These are phyloP conservation scores for Backusella tuberculispora DNA, from an alignment of 192 early-diverging fungal species.

Conservation along the genomic window DNA sequence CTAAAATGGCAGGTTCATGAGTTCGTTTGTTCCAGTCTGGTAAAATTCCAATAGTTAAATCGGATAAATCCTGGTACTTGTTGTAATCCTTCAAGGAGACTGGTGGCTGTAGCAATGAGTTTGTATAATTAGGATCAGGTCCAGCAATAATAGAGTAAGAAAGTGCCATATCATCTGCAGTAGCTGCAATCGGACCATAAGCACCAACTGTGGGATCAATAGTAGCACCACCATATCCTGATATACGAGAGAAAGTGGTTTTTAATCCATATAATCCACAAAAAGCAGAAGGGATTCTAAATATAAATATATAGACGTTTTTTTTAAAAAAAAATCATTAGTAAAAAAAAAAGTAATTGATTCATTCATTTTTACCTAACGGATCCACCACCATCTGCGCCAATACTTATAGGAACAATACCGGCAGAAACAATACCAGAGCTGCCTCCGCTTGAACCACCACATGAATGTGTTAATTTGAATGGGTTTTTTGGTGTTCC, in stretches of 20 bases:
- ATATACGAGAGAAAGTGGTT: conserved; percentile 68
- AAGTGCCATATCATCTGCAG: conserved; percentile 68
- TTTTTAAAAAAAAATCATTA: neutral
- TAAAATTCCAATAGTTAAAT: neutral
- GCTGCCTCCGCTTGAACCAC: conserved; percentile 75
- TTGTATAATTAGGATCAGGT: conserved; percentile 51
- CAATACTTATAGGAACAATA: conserved; percentile 70
- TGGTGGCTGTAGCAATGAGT: conserved; percentile 53
- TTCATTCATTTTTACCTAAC: conserved; percentile 51
- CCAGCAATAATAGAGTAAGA: conserved; percentile 69
- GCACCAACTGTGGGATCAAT: conserved; percentile 60
- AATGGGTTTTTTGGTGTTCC: conserved; percentile 71
- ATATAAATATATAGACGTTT: neutral
- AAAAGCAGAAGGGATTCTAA: conserved; percentile 67
- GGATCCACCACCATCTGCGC: conserved; percentile 73
- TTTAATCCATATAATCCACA: conserved; percentile 81
- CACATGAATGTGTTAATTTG: conserved; percentile 56
- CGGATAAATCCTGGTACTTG: conserved; percentile 3
- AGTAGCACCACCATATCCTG: conserved; percentile 54
- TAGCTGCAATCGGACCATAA: conserved; percentile 71
- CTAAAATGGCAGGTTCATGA: conserved; percentile 5
- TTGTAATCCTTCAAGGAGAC: neutral
- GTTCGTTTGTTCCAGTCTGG: neutral
- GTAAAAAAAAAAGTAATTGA: neutral
- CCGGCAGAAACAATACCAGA: conserved; percentile 65